phyloP scores from a whole-genome alignment of 306 rosid genomes.

The Cucurbita argyrosperma region DNA sequence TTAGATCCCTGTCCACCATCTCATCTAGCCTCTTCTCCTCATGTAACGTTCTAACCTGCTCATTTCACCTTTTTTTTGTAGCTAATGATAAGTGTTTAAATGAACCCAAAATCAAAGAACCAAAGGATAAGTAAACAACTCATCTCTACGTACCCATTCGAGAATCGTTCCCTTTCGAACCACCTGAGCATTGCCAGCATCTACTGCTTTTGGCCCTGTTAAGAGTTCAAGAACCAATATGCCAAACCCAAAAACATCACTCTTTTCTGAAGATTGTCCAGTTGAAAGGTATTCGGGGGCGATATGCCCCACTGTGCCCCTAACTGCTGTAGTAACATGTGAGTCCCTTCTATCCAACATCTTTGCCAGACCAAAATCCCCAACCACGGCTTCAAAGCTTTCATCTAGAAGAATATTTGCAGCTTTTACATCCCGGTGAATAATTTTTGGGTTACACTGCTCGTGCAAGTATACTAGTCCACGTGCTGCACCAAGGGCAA shows the following conservation, averaged over 20 bases:
- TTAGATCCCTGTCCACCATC: conserved; percentile 67
- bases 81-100: not conserved
- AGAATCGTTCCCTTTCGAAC: conserved; percentile 94
- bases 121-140: not conserved
- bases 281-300: conserved; percentile 93
- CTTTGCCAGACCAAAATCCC: conserved; percentile 97
- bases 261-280: conserved; percentile 90
- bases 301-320: conserved; percentile 91
- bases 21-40: conserved; percentile 62
- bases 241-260: conserved; percentile 92
- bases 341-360: conserved; percentile 89
- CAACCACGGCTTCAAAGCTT: conserved; percentile 90
- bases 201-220: conserved; percentile 79
- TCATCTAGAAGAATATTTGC: conserved; percentile 86
- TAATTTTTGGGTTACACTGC: conserved; percentile 83
- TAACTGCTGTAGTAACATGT: conserved; percentile 91
- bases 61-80: not conserved
- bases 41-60: conserved; percentile 64
- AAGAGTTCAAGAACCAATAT: conserved; percentile 81
- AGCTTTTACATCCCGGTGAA: conserved; percentile 97
- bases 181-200: conserved; percentile 79
- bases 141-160: conserved; percentile 51
- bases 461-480: conserved; percentile 90
- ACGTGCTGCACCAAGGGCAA: conserved; percentile 79
- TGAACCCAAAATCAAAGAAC: not conserved